Evolutionary conservation across 2,329 filamentous ascomycete genomes (phyloP).

Genomic region (Beauveria rudraprayagi): DNA sequence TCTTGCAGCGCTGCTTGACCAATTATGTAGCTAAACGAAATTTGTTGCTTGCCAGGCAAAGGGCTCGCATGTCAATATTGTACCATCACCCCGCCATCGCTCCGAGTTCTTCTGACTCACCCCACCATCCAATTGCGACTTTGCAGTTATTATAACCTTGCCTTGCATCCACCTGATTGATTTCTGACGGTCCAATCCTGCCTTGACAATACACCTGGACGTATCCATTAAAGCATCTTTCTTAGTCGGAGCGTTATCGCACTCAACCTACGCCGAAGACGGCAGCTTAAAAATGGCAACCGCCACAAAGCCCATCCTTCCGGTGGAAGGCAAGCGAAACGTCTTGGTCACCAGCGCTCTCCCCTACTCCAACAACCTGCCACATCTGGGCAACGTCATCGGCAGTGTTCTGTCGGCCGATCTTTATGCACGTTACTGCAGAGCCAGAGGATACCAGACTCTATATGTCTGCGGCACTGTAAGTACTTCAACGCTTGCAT

Average conservation of each 20-base stretch:
- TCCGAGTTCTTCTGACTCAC: conserved; percentile 10
- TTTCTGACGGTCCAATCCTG: not conserved
- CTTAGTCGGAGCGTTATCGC: not conserved
- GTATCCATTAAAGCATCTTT: not conserved
- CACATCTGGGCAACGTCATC: conserved; percentile 83
- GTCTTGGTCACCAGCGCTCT: conserved; percentile 87
- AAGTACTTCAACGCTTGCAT: conserved; percentile 4
- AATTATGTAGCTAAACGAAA: conserved; percentile 11
- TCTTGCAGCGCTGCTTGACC: not conserved
- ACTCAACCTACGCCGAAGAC: not conserved
- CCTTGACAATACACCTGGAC: not conserved
- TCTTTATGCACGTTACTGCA: conserved; percentile 75
- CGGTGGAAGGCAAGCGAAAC: conserved; percentile 69
- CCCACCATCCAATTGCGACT: conserved; percentile 5
- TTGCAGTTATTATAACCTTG: conserved; percentile 4
- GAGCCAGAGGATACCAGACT: conserved; percentile 69
- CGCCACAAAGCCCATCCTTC: conserved; percentile 42
- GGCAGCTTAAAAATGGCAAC: conserved; percentile 7
- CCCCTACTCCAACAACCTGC: conserved; percentile 68
- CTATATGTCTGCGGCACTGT: conserved; percentile 72
- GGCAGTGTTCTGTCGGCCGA: conserved; percentile 84
- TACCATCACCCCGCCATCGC: conserved; percentile 11
- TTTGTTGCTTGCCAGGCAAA: not conserved
- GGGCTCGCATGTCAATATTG: conserved; percentile 7
- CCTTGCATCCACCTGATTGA: not conserved